These are phyloP conservation scores for Chalciporus pseudorubinellus DNA, from an alignment of 768 basidiomycete species.

Conservation along the genomic window DNA sequence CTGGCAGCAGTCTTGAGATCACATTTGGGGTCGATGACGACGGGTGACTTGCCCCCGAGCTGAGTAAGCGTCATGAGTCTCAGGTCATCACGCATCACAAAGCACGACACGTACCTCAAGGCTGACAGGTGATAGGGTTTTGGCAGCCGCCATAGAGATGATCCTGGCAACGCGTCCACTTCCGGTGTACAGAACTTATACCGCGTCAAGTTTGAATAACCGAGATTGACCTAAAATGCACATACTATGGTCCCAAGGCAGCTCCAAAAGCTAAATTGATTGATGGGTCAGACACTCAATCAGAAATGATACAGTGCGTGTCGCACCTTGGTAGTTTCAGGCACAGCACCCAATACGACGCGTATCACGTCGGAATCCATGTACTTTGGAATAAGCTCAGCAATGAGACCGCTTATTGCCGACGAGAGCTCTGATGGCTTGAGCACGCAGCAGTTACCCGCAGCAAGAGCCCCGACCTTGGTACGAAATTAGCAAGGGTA, in stretches of 20 bases:
- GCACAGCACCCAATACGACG: conserved; percentile 65
- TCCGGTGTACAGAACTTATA: conserved; percentile 55
- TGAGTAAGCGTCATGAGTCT: conserved; percentile 17
- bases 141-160: conserved; percentile 71
- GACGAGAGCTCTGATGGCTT: conserved; percentile 77
- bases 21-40: conserved; percentile 65
- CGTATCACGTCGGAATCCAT: conserved; percentile 64
- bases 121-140: conserved; percentile 67
- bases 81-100: background rate
- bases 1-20: conserved; percentile 65
- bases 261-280: conserved; percentile 56
- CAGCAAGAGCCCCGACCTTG: conserved; percentile 68
- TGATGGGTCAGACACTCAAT: background rate
- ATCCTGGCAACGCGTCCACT: conserved; percentile 60
- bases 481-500: conserved; percentile 16
- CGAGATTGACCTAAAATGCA: background rate
- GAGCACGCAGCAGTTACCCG: conserved; percentile 67
- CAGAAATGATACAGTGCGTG: background rate
- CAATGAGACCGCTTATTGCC: conserved; percentile 52
- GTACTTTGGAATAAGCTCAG: conserved; percentile 72
- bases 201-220: background rate
- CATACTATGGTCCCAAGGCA: conserved; percentile 63
- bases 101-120: conserved; percentile 40
- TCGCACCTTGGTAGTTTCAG: conserved; percentile 58
- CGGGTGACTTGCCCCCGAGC: conserved; percentile 76